phyloP scores from a whole-genome alignment of 2,329 filamentous ascomycete species.

The Fulvia fulva region DNA sequence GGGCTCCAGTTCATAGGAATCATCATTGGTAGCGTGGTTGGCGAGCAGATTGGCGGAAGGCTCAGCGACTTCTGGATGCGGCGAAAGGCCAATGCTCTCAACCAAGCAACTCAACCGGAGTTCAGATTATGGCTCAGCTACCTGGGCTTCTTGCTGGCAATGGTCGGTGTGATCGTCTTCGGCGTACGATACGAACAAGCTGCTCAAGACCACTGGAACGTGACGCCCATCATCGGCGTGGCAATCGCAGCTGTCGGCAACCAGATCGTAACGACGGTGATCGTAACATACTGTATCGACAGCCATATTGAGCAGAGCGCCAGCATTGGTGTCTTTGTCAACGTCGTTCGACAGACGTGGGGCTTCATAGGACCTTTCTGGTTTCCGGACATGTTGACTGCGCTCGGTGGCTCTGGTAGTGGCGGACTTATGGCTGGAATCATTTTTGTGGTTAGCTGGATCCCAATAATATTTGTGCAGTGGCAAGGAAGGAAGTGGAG shows the following conservation, averaged over 20 bases:
- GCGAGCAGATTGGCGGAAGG: conserved; percentile 55
- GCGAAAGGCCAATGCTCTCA: conserved; percentile 35
- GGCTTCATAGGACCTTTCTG: conserved; percentile 48
- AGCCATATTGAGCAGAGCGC: conserved; percentile 52
- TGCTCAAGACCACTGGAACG: conserved; percentile 47
- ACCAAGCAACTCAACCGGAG: conserved; percentile 43
- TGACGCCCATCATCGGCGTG: conserved; percentile 50
- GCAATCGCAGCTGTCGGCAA: conserved; percentile 52
- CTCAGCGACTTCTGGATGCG: conserved; percentile 54
- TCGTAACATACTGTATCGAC: conserved; percentile 59
- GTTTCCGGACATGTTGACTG: conserved; percentile 39
- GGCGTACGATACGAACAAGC: conserved; percentile 49
- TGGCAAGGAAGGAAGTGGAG: conserved; percentile 20
- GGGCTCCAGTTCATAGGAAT: conserved; percentile 57
- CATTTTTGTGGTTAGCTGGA: conserved; percentile 24
- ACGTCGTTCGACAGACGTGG: conserved; percentile 45
- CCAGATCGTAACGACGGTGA: conserved; percentile 58
- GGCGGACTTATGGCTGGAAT: conserved; percentile 37
- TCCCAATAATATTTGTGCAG: conserved; percentile 28
- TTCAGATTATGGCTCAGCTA: conserved; percentile 57
- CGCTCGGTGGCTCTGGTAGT: conserved; percentile 35
- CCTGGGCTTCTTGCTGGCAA: conserved; percentile 47
- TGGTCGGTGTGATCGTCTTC: conserved; percentile 54
- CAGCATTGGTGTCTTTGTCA: conserved; percentile 57
- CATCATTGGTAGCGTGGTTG: conserved; percentile 55